Evolutionary conservation across 208 protist species (phyloP).

Genomic region (Crithidia bombi): DNA sequence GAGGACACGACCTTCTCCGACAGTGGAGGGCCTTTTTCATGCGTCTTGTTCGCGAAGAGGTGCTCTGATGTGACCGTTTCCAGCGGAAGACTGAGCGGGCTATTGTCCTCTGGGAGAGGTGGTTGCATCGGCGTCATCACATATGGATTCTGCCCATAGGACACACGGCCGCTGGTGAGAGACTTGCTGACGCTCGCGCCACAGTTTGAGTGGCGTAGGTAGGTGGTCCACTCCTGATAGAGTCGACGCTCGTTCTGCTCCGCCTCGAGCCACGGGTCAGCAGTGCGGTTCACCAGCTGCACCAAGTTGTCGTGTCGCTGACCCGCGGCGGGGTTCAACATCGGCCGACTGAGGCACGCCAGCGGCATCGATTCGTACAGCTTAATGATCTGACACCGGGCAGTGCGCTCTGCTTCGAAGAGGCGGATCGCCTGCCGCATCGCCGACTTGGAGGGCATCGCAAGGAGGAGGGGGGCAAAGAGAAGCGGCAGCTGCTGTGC

Average conservation of each 20-base stretch:
- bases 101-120: neutral
- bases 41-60: neutral
- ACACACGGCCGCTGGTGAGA: neutral
- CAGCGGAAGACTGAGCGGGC: neutral
- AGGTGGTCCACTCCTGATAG: constrained; percentile 16
- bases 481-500: constrained; percentile 48
- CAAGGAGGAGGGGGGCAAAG: constrained; percentile 57
- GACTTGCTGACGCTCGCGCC: constrained; percentile 26
- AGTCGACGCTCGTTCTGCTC: constrained; percentile 36
- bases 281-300: constrained; percentile 21
- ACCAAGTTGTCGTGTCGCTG: constrained; percentile 42
- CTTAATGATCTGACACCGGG: constrained; percentile 48
- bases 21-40: neutral
- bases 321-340: constrained; percentile 52
- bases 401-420: constrained; percentile 58
- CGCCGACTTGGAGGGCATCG: constrained; percentile 42
- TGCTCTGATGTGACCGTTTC: neutral
- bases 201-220: constrained; percentile 14
- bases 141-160: constrained; percentile 2
- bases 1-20: neutral
- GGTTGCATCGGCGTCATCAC: neutral
- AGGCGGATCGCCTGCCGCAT: constrained; percentile 60
- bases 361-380: constrained; percentile 74
- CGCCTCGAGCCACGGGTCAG: constrained; percentile 35
- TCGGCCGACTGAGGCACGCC: constrained; percentile 53